Evolutionary conservation across 208 protist species (phyloP).

Genomic region (Leishmania turanica): DNA sequence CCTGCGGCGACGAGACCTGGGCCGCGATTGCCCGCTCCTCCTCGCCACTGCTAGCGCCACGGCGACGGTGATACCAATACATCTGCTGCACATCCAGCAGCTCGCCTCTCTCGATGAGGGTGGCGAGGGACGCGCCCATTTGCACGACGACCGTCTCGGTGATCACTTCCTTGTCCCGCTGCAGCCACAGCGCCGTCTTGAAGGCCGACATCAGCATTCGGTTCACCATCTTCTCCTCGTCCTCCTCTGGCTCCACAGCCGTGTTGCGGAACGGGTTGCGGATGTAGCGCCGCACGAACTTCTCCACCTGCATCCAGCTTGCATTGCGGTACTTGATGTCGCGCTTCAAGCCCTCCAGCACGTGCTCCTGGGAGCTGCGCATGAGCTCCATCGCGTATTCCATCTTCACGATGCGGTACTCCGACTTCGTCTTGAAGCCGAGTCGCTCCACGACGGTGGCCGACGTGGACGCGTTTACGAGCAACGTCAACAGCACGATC

Average conservation of each 20-base stretch:
- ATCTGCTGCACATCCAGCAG: constrained; percentile 48
- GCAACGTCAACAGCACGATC: constrained; percentile 72
- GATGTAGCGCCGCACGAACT: constrained; percentile 48
- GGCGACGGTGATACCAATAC: constrained; percentile 40
- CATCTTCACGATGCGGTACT: constrained; percentile 67
- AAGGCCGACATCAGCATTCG: constrained; percentile 77
- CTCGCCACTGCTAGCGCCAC: neutral
- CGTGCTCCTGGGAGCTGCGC: constrained; percentile 36
- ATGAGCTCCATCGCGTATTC: constrained; percentile 61
- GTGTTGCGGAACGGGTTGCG: constrained; percentile 51
- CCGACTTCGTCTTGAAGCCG: constrained; percentile 63
- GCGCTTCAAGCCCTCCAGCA: constrained; percentile 57
- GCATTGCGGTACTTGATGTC: constrained; percentile 73
- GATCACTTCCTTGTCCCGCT: constrained; percentile 68
- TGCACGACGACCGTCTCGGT: constrained; percentile 69
- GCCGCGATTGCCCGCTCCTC: constrained; percentile 4
- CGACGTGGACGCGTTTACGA: constrained; percentile 80
- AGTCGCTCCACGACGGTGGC: constrained; percentile 43
- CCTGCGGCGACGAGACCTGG: neutral
- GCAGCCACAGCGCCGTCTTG: constrained; percentile 70
- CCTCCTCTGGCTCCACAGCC: constrained; percentile 35
- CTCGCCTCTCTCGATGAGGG: constrained; percentile 43
- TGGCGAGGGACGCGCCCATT: constrained; percentile 34
- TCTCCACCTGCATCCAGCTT: constrained; percentile 71
- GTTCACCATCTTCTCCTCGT: constrained; percentile 58